Evolutionary conservation across 495 filamentous ascomycete species (phyloP).

Genomic region (Collariella sp.): DNA sequence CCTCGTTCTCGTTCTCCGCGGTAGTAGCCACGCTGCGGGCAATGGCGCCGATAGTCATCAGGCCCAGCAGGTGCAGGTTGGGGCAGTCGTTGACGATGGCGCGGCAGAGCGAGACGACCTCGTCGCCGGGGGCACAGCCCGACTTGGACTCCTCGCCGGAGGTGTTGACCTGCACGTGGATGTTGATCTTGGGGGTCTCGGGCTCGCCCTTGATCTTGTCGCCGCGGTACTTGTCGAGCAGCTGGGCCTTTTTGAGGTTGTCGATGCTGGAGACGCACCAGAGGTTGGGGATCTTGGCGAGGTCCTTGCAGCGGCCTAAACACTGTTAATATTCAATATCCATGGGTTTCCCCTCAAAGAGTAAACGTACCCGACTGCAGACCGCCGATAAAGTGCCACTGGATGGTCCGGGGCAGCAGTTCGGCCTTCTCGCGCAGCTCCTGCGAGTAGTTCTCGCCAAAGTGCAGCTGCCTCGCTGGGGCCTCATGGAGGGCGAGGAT

Average conservation of each 20-base stretch:
- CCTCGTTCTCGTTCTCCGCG: slow-evolving; percentile 76
- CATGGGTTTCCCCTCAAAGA: not conserved
- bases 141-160: slow-evolving; percentile 81
- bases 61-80: slow-evolving; percentile 61
- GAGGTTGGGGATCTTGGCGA: slow-evolving; percentile 82
- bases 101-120: slow-evolving; percentile 52
- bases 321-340: not conserved
- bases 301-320: slow-evolving; percentile 75
- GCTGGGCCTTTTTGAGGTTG: slow-evolving; percentile 71
- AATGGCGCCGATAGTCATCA: slow-evolving; percentile 98
- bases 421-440: slow-evolving; percentile 81
- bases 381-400: slow-evolving; percentile 95
- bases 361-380: slow-evolving; percentile 53
- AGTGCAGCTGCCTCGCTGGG: slow-evolving; percentile 59
- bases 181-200: slow-evolving; percentile 44
- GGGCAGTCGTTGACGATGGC: slow-evolving; percentile 63
- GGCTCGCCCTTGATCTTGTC: slow-evolving; percentile 38
- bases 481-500: slow-evolving; percentile 69
- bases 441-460: slow-evolving; percentile 96
- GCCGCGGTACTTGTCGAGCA: slow-evolving; percentile 67
- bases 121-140: slow-evolving; percentile 58
- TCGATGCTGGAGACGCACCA: slow-evolving; percentile 91
- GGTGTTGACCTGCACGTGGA: slow-evolving; percentile 93
- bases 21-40: slow-evolving; percentile 64
- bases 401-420: slow-evolving; percentile 63